Evolutionary conservation across 805 yeast species (phyloP).

Genomic region (Nematodospora valgi): DNA sequence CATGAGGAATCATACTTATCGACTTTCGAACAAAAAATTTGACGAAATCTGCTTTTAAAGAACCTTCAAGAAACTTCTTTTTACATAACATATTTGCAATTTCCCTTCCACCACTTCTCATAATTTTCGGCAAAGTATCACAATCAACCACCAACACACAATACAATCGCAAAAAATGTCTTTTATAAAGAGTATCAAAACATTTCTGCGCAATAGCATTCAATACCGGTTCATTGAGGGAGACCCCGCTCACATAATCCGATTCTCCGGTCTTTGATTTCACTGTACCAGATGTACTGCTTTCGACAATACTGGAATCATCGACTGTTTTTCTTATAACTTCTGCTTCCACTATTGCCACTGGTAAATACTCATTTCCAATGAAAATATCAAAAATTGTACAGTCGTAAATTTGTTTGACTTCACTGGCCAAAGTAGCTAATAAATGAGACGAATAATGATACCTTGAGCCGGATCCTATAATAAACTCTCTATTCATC

Average conservation of each 20-base stretch:
- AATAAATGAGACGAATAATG: slow-evolving; percentile 87
- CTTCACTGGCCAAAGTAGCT: slow-evolving; percentile 76
- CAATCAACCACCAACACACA: slow-evolving; percentile 80
- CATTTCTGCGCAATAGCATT: slow-evolving; percentile 43
- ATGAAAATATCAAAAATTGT: slow-evolving; percentile 84
- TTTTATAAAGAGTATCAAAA: slow-evolving; percentile 38
- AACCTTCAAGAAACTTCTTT: slow-evolving; percentile 72
- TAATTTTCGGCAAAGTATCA: slow-evolving; percentile 78
- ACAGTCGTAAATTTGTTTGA: slow-evolving; percentile 81
- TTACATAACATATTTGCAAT: slow-evolving; percentile 88
- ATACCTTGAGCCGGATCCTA: slow-evolving; percentile 47
- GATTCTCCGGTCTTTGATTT: slow-evolving; percentile 11
- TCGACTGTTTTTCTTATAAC: slow-evolving; percentile 36
- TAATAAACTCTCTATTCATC: slow-evolving; percentile 27
- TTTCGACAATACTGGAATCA: slow-evolving; percentile 16
- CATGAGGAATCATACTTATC: slow-evolving; percentile 63
- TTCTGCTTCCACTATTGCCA: slow-evolving; percentile 77
- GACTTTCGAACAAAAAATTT: slow-evolving; percentile 70
- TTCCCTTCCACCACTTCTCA: slow-evolving; percentile 82
- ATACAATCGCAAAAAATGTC: slow-evolving; percentile 73
- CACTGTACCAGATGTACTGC: slow-evolving; percentile 7
- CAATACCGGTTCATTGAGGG: slow-evolving; percentile 40
- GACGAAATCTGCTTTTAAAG: slow-evolving; percentile 73
- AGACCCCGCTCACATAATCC: slow-evolving; percentile 31
- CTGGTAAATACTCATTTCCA: slow-evolving; percentile 78